Conservation (phyloP, 495 filamentous ascomycete genomes). For the Xylaria curta region DNA sequence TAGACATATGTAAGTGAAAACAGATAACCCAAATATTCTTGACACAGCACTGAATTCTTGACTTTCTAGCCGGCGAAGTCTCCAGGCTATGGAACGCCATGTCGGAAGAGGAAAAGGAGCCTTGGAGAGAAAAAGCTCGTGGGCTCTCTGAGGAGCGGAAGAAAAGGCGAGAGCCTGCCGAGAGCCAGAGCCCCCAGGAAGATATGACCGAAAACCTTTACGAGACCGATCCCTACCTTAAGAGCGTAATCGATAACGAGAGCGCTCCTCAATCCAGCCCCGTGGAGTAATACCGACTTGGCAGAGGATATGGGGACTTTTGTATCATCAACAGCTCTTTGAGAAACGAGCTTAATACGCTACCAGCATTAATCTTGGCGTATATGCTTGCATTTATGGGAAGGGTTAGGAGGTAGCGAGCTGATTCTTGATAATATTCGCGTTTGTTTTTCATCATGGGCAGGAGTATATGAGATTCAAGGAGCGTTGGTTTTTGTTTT, state of each 20-base stretch:
- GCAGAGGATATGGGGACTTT: background rate
- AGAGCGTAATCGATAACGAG: background rate
- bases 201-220: background rate
- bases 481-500: background rate
- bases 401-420: no score
- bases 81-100: background rate
- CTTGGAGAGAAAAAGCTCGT: background rate
- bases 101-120: background rate
- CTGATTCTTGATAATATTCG: background rate
- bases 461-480: background rate
- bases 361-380: background rate
- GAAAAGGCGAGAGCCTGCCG: background rate
- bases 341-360: no score
- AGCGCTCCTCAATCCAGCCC: background rate
- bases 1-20: background rate
- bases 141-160: background rate
- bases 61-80: background rate
- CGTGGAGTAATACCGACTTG: background rate
- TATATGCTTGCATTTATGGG: background rate
- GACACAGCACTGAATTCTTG: background rate
- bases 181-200: background rate
- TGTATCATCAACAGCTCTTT: no score
- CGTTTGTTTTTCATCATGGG: background rate
- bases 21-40: background rate
- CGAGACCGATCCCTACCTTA: background rate